These are phyloP conservation scores for Malus hybrid DNA, from an alignment of 331 rosid genomes.

Conservation along the genomic window DNA sequence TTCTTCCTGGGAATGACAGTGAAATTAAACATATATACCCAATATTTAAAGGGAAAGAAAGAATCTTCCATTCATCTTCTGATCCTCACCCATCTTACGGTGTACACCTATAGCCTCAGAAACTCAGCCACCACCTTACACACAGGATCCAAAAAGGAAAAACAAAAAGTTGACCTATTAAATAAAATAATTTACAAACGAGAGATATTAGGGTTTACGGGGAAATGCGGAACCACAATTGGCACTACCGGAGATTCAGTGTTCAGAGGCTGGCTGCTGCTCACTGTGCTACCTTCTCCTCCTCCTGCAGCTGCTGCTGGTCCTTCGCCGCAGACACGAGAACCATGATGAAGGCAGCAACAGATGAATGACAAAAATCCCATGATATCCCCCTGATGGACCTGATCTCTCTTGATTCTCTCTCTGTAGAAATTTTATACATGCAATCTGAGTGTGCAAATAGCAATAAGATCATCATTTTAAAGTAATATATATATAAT, in stretches of 20 bases:
- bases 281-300: too few relatives aligned
- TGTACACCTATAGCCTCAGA: neutral
- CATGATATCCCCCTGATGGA: neutral
- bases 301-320: too few relatives aligned
- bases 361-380: constrained; percentile 1
- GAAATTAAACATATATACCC: neutral
- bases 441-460: neutral
- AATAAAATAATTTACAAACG: neutral
- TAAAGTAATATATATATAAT: too few relatives aligned
- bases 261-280: neutral
- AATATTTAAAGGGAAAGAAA: too few relatives aligned
- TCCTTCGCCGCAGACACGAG: neutral
- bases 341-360: neutral
- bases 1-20: neutral
- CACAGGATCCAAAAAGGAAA: neutral
- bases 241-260: neutral
- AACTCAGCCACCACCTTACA: neutral
- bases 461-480: neutral
- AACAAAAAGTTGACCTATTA: neutral
- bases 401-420: neutral
- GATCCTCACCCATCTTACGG: neutral
- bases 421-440: neutral
- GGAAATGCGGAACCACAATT: neutral
- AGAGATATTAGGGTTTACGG: neutral
- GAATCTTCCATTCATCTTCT: neutral